Base-by-base conservation (phyloP, 2,329 filamentous ascomycete species). In the Didymella arachidicola region DNA sequence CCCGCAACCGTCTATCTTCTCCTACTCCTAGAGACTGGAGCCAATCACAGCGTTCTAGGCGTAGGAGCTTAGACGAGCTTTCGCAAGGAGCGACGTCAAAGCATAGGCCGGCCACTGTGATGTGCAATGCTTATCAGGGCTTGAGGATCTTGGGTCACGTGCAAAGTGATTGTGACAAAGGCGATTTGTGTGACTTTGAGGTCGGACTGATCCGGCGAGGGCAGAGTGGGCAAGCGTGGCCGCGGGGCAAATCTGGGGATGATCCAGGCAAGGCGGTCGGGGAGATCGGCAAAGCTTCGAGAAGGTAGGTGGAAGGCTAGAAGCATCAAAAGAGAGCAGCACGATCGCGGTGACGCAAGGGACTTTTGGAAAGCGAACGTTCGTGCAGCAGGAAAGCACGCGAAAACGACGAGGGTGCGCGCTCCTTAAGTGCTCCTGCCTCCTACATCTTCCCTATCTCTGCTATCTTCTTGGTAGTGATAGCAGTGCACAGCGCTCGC, bases 271-370 rank as follows among this genome's bases (percentile, higher is more conserved):
- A 7, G 14, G 18, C 42, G 45, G 27, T 51, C 56, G 50, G 56
- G 39, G 45, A 53, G 56, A 59, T 59, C 56, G 56, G 56, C 56
- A 49, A 59, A 53, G 45, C 50, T 53, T 59, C 56, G 49, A 59
- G 56, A 59, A 59, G 44, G 41, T 7, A 36, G 56, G 47, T 54
- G 41, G 45, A 59, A 59, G 56, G 56, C 30, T n/a, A 3, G 29
- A 32, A 32, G 44, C 18, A 53, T 32, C 30, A 32, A 32, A 14
- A 14, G 30, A 32, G 22, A 32, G 18, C 18, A 29, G 29, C n/a
- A 16, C 11, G 22, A 50, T 46, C 32, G n/a, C 19, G 8, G 6
- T 54, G 50, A 51, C 41, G 26, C 34, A 46, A 11, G 16, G 18
- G 44, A 11, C 7, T 7, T 7, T 6, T 36, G 32, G 14, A 16